Evolutionary conservation across 2,329 filamentous ascomycete species (phyloP).

Genomic region (Ophiosphaerella narmari): DNA sequence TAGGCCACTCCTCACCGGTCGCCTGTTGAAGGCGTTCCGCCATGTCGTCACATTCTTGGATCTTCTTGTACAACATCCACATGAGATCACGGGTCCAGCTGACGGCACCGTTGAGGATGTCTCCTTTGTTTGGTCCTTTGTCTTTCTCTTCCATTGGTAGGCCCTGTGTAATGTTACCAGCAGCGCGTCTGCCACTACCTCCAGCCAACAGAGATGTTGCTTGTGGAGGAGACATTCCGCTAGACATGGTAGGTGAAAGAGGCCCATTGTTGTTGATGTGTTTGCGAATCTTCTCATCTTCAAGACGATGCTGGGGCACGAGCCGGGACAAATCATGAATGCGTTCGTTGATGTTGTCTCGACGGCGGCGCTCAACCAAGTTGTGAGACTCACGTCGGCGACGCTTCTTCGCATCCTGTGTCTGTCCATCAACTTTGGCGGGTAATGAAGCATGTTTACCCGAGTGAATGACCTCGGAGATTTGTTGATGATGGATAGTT

Average conservation of each 20-base stretch:
- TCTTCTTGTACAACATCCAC: conserved; percentile 91
- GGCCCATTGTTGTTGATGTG: conserved; percentile 91
- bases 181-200: conserved; percentile 78
- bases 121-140: conserved; percentile 97
- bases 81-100: conserved; percentile 97
- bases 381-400: conserved; percentile 94
- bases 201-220: conserved; percentile 89
- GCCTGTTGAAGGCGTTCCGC: conserved; percentile 65
- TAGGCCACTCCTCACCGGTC: conserved; percentile 40
- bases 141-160: conserved; percentile 96
- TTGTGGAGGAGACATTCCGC: conserved; percentile 70
- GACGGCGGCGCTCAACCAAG: conserved; percentile 87
- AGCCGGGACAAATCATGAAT: conserved; percentile 96
- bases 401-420: conserved; percentile 92
- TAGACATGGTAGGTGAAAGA: conserved; percentile 78
- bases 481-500: conserved; percentile 72
- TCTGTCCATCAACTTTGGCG: conserved; percentile 75
- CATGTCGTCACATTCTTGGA: conserved; percentile 87
- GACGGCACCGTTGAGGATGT: conserved; percentile 95
- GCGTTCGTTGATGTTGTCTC: conserved; percentile 98
- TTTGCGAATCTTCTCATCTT: conserved; percentile 97
- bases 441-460: conserved; percentile 89
- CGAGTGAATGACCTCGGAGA: conserved; percentile 82
- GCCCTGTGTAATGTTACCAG: conserved; percentile 86
- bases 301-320: conserved; percentile 87